Conservation (phyloP, 2,329 filamentous ascomycete species). For the Hypoxylon sp. region DNA sequence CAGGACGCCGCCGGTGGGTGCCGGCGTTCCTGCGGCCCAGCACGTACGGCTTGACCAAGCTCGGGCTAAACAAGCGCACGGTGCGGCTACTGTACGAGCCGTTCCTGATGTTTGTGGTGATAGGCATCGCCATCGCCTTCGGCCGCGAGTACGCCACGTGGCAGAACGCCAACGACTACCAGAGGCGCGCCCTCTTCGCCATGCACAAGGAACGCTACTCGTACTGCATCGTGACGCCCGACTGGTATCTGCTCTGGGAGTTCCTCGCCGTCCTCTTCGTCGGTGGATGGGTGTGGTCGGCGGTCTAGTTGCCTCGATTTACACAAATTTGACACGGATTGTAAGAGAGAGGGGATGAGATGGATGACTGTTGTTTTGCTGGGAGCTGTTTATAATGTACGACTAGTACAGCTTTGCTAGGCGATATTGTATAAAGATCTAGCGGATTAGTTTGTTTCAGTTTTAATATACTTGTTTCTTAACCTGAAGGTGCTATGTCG, state of each 20-base stretch:
- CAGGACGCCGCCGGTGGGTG: background rate
- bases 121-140: constrained; percentile 31
- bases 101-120: constrained; percentile 22
- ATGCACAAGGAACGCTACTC: background rate
- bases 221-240: constrained; percentile 22
- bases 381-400: background rate
- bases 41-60: constrained; percentile 1
- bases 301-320: background rate
- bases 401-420: constrained; percentile 1
- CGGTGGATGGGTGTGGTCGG: constrained; percentile 10
- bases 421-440: background rate
- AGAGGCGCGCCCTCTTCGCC: constrained; percentile 35
- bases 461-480: too few species aligned
- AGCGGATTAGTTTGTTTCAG: background rate
- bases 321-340: too few species aligned
- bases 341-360: too few species aligned
- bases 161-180: constrained; percentile 32
- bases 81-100: background rate
- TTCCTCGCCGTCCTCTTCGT: background rate
- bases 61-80: background rate
- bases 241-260: constrained; percentile 39
- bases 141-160: constrained; percentile 34
- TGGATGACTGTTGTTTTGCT: too few species aligned
- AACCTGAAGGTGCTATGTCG: too few species aligned
- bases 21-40: too few species aligned